Evolutionary conservation across 495 filamentous ascomycete genomes (phyloP).

Genomic region (Aspergillus heteromorphus): DNA sequence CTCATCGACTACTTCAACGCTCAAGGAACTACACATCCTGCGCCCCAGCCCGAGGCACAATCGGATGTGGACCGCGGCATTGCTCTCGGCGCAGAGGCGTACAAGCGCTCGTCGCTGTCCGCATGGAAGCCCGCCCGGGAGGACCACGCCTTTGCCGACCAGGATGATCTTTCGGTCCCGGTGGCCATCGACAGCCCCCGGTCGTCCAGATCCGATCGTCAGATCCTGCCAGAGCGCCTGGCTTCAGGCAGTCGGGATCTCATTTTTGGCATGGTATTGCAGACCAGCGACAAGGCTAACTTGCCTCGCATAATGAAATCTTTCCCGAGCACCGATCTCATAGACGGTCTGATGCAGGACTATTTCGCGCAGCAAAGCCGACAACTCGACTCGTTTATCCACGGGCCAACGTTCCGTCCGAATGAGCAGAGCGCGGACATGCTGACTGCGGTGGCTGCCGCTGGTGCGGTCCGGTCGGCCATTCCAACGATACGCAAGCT

Average conservation of each 20-base stretch:
- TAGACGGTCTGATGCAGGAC: conserved; percentile 57
- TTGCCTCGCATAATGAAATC: conserved; percentile 48
- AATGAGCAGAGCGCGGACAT: conserved; percentile 51
- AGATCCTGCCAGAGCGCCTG: conserved; percentile 29
- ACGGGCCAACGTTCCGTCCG: conserved; percentile 50
- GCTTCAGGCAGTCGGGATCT: conserved; percentile 47
- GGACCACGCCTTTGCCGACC: conserved; percentile 48
- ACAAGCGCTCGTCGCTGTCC: conserved; percentile 46
- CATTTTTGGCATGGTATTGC: conserved; percentile 54
- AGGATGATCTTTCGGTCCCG: conserved; percentile 49
- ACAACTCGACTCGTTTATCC: conserved; percentile 51
- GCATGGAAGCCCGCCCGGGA: conserved; percentile 46
- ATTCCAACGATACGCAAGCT: conserved; percentile 55
- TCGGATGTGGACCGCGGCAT: conserved; percentile 23
- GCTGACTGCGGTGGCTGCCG: conserved; percentile 47
- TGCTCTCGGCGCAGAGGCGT: conserved; percentile 30
- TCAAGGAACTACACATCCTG: conserved; percentile 27
- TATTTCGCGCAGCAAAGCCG: conserved; percentile 49
- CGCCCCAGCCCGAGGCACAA: conserved; percentile 7
- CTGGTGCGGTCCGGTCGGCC: conserved; percentile 50
- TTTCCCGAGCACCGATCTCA: conserved; percentile 54
- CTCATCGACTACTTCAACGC: conserved; percentile 54
- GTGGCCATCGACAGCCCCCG: conserved; percentile 30
- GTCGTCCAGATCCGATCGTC: conserved; percentile 14
- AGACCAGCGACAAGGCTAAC: conserved; percentile 42